A percentile compares a stretch with the other conserved stretches of the same genome.
Evolutionary conservation across 192 early-diverging fungal genomes (phyloP).

Genomic region (Linnemannia zychae): DNA sequence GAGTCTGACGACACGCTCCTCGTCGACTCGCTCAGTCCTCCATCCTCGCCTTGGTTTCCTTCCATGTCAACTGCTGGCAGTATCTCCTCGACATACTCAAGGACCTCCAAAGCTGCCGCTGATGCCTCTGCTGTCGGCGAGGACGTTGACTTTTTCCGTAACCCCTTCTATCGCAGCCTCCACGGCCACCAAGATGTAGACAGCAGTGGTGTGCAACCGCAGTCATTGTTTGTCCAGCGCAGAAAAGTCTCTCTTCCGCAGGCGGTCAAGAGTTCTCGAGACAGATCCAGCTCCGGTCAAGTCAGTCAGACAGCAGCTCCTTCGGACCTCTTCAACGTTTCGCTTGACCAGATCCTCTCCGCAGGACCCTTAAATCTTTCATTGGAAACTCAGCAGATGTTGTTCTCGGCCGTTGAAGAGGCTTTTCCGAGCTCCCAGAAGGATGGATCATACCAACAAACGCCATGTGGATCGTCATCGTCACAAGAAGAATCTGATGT

Average conservation of each 20-base stretch:
- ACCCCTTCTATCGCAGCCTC: conserved; percentile 7
- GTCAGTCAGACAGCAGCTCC: conserved; percentile 30
- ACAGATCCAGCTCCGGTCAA: neutral
- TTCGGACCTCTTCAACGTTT: conserved; percentile 31
- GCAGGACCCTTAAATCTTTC: conserved; percentile 17
- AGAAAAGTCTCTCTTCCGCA: neutral
- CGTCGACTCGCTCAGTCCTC: conserved; percentile 24
- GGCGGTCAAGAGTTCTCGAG: conserved; percentile 11
- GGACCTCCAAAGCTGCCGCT: neutral
- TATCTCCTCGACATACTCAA: neutral
- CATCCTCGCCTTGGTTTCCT: conserved; percentile 34
- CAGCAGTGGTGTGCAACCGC: neutral
- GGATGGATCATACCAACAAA: neutral
- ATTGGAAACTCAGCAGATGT: neutral
- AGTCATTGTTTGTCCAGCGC: conserved; percentile 12
- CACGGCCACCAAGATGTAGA: neutral
- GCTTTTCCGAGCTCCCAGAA: neutral
- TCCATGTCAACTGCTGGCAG: neutral
- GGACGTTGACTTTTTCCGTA: neutral
- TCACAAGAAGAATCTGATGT: neutral
- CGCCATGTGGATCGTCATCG: neutral
- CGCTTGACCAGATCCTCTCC: conserved; percentile 32
- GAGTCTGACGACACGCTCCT: conserved; percentile 31
- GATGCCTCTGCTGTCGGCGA: neutral
- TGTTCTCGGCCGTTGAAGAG: neutral